A percentile compares a stretch with the other conserved stretches of the same genome.
phyloP scores from a whole-genome alignment of 306 rosid species.

The Cucurbita maxima region DNA sequence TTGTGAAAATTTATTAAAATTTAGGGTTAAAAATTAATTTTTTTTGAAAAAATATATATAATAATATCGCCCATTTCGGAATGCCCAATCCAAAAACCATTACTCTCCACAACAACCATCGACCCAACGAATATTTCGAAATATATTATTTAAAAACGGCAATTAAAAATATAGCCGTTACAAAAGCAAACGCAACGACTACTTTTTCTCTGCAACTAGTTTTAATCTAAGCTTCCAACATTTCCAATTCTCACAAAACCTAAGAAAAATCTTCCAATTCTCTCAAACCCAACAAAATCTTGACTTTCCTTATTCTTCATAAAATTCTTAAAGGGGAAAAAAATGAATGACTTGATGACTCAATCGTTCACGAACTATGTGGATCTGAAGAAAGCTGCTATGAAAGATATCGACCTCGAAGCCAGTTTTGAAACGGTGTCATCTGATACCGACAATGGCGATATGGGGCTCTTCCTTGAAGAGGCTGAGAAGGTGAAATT shows the following conservation, averaged over 20 bases:
- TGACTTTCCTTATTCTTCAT: background rate
- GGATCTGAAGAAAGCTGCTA: conserved; percentile 62
- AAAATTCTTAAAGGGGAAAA: background rate
- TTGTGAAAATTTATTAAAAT: no score
- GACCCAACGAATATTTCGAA: background rate
- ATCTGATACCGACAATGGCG: conserved; percentile 27
- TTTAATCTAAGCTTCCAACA: background rate
- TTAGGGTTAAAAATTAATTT: no score
- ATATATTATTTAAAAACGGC: background rate
- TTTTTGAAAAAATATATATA: no score
- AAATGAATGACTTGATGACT: conserved; percentile 79
- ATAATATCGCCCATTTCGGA: background rate
- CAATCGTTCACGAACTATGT: conserved; percentile 75
- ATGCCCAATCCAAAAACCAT: background rate
- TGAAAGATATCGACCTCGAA: conserved; percentile 69
- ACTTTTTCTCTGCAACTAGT: background rate
- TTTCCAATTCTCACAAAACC: background rate
- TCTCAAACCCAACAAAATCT: background rate
- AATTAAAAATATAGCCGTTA: background rate
- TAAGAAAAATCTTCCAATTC: background rate
- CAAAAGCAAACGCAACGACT: background rate
- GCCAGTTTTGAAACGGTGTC: conserved; percentile 48
- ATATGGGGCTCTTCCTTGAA: conserved; percentile 48
- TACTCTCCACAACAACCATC: background rate
- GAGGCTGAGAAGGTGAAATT: conserved; percentile 73